These are phyloP conservation scores for Ceratobasidium papillatum DNA, from an alignment of 1,284 basidiomycete genomes.

Conservation along the genomic window DNA sequence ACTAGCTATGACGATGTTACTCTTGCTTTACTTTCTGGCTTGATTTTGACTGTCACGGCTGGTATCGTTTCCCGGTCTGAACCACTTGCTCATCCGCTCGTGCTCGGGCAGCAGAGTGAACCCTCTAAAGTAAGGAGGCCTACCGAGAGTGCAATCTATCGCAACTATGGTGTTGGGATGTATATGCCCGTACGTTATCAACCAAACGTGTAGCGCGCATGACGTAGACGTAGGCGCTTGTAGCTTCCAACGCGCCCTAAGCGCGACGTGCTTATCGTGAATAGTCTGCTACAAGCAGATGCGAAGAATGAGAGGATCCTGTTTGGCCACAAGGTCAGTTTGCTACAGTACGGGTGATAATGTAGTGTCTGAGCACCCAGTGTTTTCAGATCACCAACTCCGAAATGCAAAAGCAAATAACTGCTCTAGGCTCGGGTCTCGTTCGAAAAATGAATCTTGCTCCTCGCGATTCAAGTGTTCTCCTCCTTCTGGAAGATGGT, in stretches of 20 bases:
- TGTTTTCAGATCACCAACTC: slow-evolving; percentile 69
- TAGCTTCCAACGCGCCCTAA: slow-evolving; percentile 76
- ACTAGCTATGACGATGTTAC: slow-evolving; percentile 37
- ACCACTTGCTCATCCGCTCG: slow-evolving; percentile 81
- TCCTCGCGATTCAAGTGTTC: slow-evolving; percentile 69
- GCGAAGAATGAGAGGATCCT: slow-evolving; percentile 66
- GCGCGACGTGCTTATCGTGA: slow-evolving; percentile 71
- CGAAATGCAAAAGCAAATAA: slow-evolving; percentile 68
- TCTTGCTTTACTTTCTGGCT: slow-evolving; percentile 29
- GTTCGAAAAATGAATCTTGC: slow-evolving; percentile 65
- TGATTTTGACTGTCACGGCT: slow-evolving; percentile 37
- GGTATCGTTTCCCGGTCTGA: slow-evolving; percentile 41
- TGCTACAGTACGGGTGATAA: not conserved
- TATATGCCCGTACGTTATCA: slow-evolving; percentile 56
- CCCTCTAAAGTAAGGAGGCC: slow-evolving; percentile 77
- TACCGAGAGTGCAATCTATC: slow-evolving; percentile 78
- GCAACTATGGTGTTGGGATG: slow-evolving; percentile 85
- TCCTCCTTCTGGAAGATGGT: slow-evolving; percentile 76
- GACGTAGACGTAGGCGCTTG: not conserved
- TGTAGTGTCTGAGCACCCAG: not conserved
- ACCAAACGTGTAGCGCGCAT: not conserved
- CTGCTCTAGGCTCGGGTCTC: slow-evolving; percentile 74
- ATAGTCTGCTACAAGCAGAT: slow-evolving; percentile 71
- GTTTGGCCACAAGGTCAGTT: slow-evolving; percentile 74
- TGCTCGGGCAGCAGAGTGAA: slow-evolving; percentile 83